Evolutionary conservation across 768 basidiomycete species (phyloP).

Genomic region (Clitopilus passeckerianus): DNA sequence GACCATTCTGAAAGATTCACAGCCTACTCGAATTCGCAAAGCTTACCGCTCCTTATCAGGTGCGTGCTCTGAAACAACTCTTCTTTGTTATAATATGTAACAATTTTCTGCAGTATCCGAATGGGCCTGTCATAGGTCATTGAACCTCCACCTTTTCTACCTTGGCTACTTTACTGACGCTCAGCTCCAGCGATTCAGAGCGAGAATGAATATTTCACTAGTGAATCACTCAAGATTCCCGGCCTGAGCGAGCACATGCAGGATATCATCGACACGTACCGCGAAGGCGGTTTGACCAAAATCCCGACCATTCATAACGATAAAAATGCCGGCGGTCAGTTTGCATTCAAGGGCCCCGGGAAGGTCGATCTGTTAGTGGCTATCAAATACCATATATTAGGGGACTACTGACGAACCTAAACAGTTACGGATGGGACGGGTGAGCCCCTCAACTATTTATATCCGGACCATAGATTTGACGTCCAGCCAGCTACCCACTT

Average conservation of each 20-base stretch:
- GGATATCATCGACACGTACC: slow-evolving; percentile 29
- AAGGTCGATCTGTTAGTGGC: slow-evolving; percentile 27
- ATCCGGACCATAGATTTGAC: background rate
- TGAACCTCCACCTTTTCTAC: background rate
- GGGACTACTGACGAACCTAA: slow-evolving; percentile 8
- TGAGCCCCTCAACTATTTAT: slow-evolving; percentile 5
- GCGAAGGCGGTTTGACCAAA: slow-evolving; percentile 30
- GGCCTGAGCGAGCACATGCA: slow-evolving; percentile 38
- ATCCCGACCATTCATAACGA: slow-evolving; percentile 33
- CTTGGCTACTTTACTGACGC: background rate
- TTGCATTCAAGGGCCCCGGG: slow-evolving; percentile 20
- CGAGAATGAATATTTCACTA: slow-evolving; percentile 41
- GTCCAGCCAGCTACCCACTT: slow-evolving; percentile 44
- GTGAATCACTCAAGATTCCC: slow-evolving; percentile 19
- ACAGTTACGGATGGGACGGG: slow-evolving; percentile 38
- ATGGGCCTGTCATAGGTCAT: slow-evolving; percentile 37
- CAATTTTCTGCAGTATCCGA: slow-evolving; percentile 30
- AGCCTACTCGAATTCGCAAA: slow-evolving; percentile 23
- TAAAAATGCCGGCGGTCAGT: slow-evolving; percentile 24
- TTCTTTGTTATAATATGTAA: background rate
- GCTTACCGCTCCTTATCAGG: slow-evolving; percentile 27
- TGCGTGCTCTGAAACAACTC: slow-evolving; percentile 18
- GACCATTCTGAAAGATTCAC: background rate
- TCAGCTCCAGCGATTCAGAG: slow-evolving; percentile 26
- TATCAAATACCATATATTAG: background rate